Evolutionary conservation across 164 flowering plant genomes (phyloP).

Genomic region (Buxus sempervirens): DNA sequence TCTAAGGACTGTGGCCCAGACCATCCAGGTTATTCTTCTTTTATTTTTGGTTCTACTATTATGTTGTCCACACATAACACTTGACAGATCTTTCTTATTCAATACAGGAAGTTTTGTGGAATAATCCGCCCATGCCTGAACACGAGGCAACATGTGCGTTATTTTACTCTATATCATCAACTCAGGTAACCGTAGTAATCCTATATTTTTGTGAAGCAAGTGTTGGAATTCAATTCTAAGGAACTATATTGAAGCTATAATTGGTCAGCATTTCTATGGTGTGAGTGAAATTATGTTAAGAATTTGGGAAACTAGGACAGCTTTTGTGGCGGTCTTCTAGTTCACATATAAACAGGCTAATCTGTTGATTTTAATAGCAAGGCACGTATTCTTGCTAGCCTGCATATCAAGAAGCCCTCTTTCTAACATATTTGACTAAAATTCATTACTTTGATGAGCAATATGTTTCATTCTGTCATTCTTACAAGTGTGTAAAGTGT

Average conservation of each 20-base stretch:
- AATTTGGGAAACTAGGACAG: neutral
- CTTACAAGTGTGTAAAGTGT: neutral
- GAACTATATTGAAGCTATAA: neutral
- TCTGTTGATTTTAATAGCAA: too few species aligned
- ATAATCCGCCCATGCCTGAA: constrained; percentile 83
- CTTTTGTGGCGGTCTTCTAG: neutral
- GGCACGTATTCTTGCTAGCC: too few species aligned
- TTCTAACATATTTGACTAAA: neutral
- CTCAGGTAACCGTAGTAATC: constrained; percentile 51
- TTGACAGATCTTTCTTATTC: constrained; percentile 1
- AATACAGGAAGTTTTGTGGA: constrained; percentile 85
- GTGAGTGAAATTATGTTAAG: neutral
- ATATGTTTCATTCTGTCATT: neutral
- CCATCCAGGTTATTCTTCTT: constrained; percentile 59
- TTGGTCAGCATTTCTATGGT: neutral
- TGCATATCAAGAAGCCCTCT: neutral
- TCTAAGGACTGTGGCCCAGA: constrained; percentile 68
- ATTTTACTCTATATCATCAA: constrained; percentile 92
- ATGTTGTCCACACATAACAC: too few species aligned
- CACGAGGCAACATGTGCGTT: constrained; percentile 80
- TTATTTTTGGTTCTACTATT: too few species aligned
- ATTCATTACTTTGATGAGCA: neutral
- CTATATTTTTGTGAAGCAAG: neutral
- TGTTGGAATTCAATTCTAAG: neutral
- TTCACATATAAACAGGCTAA: too few species aligned